These are phyloP conservation scores for Aureobasidium namibiae DNA, from an alignment of 2,329 filamentous ascomycete species.

Conservation along the genomic window DNA sequence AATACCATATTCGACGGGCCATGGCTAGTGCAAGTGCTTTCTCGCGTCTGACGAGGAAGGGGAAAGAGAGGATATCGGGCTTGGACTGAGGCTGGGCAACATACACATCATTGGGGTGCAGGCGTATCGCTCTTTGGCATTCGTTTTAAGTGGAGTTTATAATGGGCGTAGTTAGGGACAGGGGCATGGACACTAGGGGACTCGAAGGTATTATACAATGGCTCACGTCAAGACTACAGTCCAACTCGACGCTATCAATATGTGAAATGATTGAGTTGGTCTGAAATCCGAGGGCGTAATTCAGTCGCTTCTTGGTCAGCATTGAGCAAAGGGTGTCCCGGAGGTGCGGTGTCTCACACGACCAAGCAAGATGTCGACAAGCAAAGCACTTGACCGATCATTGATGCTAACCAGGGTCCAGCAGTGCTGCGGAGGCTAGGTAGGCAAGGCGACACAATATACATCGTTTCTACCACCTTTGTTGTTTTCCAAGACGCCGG, in stretches of 20 bases:
- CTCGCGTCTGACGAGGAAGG: neutral
- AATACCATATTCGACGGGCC: neutral
- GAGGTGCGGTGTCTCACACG: neutral
- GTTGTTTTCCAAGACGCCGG: no score
- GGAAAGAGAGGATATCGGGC: neutral
- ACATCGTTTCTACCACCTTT: neutral
- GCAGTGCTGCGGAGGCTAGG: neutral
- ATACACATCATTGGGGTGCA: neutral
- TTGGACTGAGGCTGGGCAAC: neutral
- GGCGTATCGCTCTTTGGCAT: neutral
- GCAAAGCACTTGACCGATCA: neutral
- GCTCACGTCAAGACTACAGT: neutral
- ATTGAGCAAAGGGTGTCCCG: neutral
- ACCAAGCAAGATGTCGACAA: neutral
- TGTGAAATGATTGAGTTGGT: neutral
- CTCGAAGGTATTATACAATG: neutral
- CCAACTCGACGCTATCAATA: neutral
- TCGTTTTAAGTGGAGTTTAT: neutral
- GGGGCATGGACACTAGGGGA: neutral
- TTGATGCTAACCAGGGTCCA: neutral
- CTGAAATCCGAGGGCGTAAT: no score
- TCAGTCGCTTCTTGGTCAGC: neutral
- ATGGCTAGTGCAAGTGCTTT: neutral
- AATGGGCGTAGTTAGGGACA: neutral
- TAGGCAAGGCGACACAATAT: neutral